A percentile compares a stretch with the other conserved stretches of the same genome.
Conservation (phyloP, 495 filamentous ascomycete species). For the Daldinia loculata region DNA sequence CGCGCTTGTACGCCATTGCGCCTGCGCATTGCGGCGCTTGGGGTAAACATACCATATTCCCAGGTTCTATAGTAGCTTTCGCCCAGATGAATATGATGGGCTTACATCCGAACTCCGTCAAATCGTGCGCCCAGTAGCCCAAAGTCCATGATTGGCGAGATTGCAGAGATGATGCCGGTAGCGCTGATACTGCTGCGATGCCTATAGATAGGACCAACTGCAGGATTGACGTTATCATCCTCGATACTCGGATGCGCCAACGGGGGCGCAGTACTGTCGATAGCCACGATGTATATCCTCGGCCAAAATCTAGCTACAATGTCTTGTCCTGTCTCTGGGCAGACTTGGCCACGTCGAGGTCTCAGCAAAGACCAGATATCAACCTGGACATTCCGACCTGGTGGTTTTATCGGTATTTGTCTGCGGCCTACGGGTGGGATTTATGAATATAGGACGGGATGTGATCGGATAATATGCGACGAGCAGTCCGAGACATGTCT, state of each 20-base stretch:
- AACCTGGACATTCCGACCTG: conserved; percentile 17
- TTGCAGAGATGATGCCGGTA: conserved; percentile 25
- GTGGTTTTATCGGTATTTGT: background rate
- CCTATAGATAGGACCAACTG: conserved; percentile 21
- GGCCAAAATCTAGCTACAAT: background rate
- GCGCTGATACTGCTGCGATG: conserved; percentile 24
- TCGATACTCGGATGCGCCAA: conserved; percentile 3
- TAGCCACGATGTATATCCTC: background rate
- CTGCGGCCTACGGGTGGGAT: background rate
- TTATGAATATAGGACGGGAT: background rate
- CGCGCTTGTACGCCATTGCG: background rate
- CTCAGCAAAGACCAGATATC: conserved; percentile 14
- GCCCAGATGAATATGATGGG: conserved; percentile 58
- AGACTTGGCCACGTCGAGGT: conserved; percentile 20
- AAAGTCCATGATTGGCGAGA: conserved; percentile 42
- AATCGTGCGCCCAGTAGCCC: conserved; percentile 50
- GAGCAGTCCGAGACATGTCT: conserved; percentile 10
- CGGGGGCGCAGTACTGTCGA: conserved; percentile 2
- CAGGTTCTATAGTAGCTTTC: conserved; percentile 58
- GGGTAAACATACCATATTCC: conserved; percentile 58
- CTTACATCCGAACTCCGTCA: conserved; percentile 52
- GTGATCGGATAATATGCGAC: conserved; percentile 19
- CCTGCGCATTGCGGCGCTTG: background rate
- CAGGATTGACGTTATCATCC: conserved; percentile 26
- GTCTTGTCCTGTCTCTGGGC: conserved; percentile 4